Percentiles rank a stretch among this genome's conserved stretches.
Conservation (phyloP, 768 basidiomycete genomes). For the Collybia nuda region DNA sequence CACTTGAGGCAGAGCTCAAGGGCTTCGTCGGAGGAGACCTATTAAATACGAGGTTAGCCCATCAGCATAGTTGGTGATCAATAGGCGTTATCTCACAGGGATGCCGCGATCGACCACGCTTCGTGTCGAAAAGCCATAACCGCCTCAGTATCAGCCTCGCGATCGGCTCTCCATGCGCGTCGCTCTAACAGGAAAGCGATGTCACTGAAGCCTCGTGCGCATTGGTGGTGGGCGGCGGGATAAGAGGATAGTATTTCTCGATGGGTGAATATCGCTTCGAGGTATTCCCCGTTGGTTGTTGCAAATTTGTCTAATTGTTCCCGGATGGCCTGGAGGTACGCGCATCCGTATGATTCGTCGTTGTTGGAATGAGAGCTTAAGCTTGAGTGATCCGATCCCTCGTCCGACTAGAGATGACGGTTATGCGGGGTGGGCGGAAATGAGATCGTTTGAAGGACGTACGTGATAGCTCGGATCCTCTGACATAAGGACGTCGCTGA, state of each 20-base stretch:
- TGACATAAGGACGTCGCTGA: slow-evolving; percentile 38
- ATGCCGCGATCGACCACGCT: slow-evolving; percentile 55
- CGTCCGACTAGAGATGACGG: slow-evolving; percentile 37
- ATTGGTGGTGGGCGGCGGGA: slow-evolving; percentile 62
- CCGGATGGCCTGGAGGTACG: slow-evolving; percentile 59
- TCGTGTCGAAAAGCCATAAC: slow-evolving; percentile 69
- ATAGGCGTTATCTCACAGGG: slow-evolving; percentile 23
- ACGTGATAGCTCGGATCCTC: slow-evolving; percentile 48
- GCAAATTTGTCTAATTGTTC: slow-evolving; percentile 50
- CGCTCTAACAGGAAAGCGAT: slow-evolving; percentile 63
- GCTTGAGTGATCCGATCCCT: slow-evolving; percentile 39
- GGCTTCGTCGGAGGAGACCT: slow-evolving; percentile 9
- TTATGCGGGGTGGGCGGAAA: too few species aligned
- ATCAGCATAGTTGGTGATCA: too few species aligned
- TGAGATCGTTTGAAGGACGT: slow-evolving; percentile 9
- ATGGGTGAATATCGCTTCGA: slow-evolving; percentile 78
- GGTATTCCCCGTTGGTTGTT: slow-evolving; percentile 73
- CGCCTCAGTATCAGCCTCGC: slow-evolving; percentile 70
- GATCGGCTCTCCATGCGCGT: slow-evolving; percentile 68
- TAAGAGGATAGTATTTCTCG: slow-evolving; percentile 65
- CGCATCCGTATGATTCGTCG: slow-evolving; percentile 50
- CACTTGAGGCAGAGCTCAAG: background rate
- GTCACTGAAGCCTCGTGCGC: slow-evolving; percentile 64
- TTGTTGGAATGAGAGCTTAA: slow-evolving; percentile 37
- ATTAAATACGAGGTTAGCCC: background rate